Evolutionary conservation across 345 rosid species (phyloP), one percentile per base, ranked within the genome.

Genomic region (Linum tenue): DNA sequence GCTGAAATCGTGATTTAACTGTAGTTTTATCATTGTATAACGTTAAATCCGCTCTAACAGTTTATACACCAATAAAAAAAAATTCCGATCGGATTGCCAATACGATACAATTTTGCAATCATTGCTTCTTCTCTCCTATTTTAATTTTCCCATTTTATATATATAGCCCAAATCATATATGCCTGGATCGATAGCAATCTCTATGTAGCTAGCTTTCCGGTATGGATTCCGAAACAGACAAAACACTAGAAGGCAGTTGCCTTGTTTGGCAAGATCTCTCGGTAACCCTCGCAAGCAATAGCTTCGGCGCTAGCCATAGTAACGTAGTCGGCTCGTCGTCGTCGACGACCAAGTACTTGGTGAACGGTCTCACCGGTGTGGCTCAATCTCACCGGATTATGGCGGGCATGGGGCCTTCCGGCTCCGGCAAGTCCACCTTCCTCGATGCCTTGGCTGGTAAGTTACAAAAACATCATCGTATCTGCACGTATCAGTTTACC

Each of bases 391-490:
- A 70, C 9, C 55, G 66, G 50, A 67, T 78, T 40, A 43, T 76
- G 78, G 81, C 76, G 31, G 44, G 77, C 22, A 73, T 81, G 80
- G 84, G 84, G 37, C 81, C 81, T 70, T 77, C 80, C 48, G 76
- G 79, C 12, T 77, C 73, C 7, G 77, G 79, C 5, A 80, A 77
- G 62, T 75, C 81, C n/a, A 75, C 76, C 11, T 63, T 80, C 3
- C 84, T 80, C 7, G 76, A 77, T 40, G 59, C 80, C 3, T 66
- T 80, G 66, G 76, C 84, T 39, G 81, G 83, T 80, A 67, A 7
- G 31, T 22, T 22, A 7, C 42, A 43, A 1, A 11, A 10, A 15
- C 14, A 2, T 48, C 53, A 3, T n/a, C n/a, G n/a, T 48, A 9
- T 59, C 9, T 1, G 39, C 36, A 8, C 36, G n/a, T 22, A 22